phyloP scores from a whole-genome alignment of 169 alveolate species.

The Plasmodium fragile region DNA sequence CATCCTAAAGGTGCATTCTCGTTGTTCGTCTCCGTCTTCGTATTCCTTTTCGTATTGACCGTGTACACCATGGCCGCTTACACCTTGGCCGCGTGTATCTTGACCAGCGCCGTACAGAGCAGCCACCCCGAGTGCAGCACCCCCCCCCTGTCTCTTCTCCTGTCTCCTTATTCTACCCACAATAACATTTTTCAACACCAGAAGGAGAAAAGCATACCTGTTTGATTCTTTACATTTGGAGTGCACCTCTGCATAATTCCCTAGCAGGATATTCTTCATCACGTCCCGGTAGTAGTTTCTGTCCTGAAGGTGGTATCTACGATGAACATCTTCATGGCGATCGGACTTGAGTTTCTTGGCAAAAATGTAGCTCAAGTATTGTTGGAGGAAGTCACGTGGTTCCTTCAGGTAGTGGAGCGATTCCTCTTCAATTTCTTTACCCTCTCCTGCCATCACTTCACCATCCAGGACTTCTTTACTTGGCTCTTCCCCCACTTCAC shows the following conservation, averaged over 20 bases:
- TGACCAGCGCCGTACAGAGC: not conserved
- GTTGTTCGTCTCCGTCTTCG: not conserved
- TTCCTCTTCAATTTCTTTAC: not conserved
- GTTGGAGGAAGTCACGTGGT: not conserved
- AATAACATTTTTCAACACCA: conserved; percentile 1
- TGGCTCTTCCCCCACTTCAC: not conserved
- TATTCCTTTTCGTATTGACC: not conserved
- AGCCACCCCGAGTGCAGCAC: not conserved
- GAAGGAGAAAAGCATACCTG: not conserved
- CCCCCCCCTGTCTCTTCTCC: not conserved
- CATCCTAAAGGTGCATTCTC: not conserved
- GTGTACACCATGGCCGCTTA: not conserved
- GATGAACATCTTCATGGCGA: not conserved
- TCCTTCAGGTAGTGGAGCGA: not conserved
- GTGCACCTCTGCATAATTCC: conserved; percentile 15
- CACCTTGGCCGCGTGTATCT: not conserved
- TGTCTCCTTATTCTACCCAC: not conserved
- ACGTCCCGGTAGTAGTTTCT: conserved; percentile 6
- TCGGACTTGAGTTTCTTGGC: not conserved
- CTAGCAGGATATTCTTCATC: conserved; percentile 21
- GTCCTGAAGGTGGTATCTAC: not conserved
- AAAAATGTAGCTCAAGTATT: not conserved
- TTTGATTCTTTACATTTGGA: not conserved
- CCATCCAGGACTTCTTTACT: not conserved
- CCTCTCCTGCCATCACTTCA: too few species aligned